Percentiles rank a stretch among this genome's conserved stretches.
phyloP scores from a whole-genome alignment of 2,329 filamentous ascomycete species.

The Amesomyces nigricolor region DNA sequence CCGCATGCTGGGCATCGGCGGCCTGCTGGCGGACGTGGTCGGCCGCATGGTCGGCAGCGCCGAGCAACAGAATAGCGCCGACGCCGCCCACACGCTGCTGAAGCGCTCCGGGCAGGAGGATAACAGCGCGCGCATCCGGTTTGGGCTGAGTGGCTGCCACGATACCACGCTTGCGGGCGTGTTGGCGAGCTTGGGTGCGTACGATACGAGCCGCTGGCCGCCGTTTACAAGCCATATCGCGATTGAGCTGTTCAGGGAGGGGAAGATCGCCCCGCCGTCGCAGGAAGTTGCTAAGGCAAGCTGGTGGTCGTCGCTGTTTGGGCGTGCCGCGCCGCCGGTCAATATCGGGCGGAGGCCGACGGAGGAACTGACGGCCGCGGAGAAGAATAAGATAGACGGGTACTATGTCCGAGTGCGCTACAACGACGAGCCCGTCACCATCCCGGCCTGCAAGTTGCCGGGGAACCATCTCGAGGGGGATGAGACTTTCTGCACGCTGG shows the following conservation, averaged over 20 bases:
- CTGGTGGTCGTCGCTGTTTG: conserved; percentile 34
- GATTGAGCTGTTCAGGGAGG: conserved; percentile 75
- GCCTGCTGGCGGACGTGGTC: conserved; percentile 76
- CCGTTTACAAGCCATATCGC: conserved; percentile 91
- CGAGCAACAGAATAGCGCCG: conserved; percentile 48
- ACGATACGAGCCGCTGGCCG: conserved; percentile 70
- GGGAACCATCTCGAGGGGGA: conserved; percentile 85
- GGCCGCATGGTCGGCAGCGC: conserved; percentile 64
- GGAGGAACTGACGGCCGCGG: conserved; percentile 47
- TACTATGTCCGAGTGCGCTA: conserved; percentile 90
- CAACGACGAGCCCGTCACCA: conserved; percentile 74
- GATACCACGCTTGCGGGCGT: conserved; percentile 86
- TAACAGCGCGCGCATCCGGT: conserved; percentile 50
- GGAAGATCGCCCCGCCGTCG: conserved; percentile 23
- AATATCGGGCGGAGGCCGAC: conserved; percentile 58
- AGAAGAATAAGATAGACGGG: conserved; percentile 58
- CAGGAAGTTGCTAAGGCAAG: conserved; percentile 26
- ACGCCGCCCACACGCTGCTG: conserved; percentile 47
- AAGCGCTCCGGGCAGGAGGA: conserved; percentile 31
- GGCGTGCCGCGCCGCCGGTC: conserved; percentile 31
- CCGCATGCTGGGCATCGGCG: conserved; percentile 81
- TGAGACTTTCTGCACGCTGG: conserved; percentile 83
- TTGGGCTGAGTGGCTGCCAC: conserved; percentile 81
- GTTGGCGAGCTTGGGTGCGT: conserved; percentile 73
- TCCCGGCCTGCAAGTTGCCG: conserved; percentile 71